Evolutionary conservation across 2,329 filamentous ascomycete genomes (phyloP).

Genomic region (Ophiocordyceps camponoti-floridani): DNA sequence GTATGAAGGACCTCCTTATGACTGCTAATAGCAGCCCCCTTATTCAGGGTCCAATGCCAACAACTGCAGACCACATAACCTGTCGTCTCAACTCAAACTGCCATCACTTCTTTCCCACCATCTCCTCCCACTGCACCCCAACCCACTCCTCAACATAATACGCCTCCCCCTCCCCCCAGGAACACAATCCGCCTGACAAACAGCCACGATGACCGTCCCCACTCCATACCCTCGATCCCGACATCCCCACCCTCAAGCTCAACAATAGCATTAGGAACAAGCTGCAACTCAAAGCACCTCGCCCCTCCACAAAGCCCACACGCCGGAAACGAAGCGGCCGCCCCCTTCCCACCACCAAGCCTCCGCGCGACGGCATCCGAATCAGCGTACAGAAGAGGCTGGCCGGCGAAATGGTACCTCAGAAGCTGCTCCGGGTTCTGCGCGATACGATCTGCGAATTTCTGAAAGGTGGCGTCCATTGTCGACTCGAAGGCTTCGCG

Average conservation of each 20-base stretch:
- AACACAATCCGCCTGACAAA: constrained; percentile 66
- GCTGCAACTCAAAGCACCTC: constrained; percentile 78
- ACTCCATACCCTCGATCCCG: constrained; percentile 80
- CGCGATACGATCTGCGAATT: constrained; percentile 58
- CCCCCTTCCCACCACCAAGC: constrained; percentile 17
- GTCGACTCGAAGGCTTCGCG: constrained; percentile 54
- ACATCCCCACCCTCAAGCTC: constrained; percentile 67
- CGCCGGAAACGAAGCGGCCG: constrained; percentile 41
- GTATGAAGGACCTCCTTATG: too few species aligned
- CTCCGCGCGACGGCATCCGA: constrained; percentile 54
- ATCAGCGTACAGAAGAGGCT: constrained; percentile 65
- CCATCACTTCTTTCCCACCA: constrained; percentile 19
- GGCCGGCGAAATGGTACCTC: constrained; percentile 59
- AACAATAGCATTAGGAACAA: constrained; percentile 78
- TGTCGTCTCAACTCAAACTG: too few species aligned
- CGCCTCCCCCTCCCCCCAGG: constrained; percentile 39
- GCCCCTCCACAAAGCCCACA: constrained; percentile 60
- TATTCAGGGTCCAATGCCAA: too few species aligned
- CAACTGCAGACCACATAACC: too few species aligned
- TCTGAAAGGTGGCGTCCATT: constrained; percentile 62
- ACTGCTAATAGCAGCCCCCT: too few species aligned
- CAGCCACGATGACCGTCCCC: constrained; percentile 79
- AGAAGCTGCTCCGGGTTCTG: constrained; percentile 75
- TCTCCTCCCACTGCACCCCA: constrained; percentile 96
- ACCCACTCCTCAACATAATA: constrained; percentile 89